Conservation (phyloP, 1,284 basidiomycete genomes). For the Sporisorium reilianum region DNA sequence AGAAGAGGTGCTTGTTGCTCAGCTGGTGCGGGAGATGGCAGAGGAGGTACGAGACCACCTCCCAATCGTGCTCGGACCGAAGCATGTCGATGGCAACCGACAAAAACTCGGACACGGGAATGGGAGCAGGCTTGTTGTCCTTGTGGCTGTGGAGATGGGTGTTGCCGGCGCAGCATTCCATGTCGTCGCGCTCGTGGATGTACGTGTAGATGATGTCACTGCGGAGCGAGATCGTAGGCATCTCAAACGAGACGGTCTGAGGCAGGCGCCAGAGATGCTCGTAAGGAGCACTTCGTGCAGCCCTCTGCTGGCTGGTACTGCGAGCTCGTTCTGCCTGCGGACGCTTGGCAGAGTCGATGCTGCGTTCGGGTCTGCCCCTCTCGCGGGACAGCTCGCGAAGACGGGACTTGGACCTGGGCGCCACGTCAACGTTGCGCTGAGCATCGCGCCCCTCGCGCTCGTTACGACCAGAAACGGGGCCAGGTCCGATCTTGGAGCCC, state of each 20-base stretch:
- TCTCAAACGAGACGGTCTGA: constrained; percentile 78
- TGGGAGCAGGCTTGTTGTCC: constrained; percentile 57
- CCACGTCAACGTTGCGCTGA: constrained; percentile 37
- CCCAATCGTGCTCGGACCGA: constrained; percentile 86
- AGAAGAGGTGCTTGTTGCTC: constrained; percentile 95
- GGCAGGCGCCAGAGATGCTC: constrained; percentile 81
- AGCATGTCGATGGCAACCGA: constrained; percentile 78
- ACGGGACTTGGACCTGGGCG: constrained; percentile 36
- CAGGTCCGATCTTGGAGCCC: constrained; percentile 18
- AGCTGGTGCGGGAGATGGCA: constrained; percentile 92
- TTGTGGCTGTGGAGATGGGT: constrained; percentile 56
- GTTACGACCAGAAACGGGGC: not conserved
- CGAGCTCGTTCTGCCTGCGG: constrained; percentile 69
- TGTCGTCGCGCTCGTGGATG: constrained; percentile 69
- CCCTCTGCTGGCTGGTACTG: constrained; percentile 71
- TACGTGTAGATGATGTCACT: constrained; percentile 72
- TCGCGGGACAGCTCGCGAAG: constrained; percentile 46
- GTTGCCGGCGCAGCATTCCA: constrained; percentile 70
- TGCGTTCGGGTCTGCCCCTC: constrained; percentile 40
- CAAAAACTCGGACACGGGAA: constrained; percentile 86
- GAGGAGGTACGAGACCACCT: constrained; percentile 90
- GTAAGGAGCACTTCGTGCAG: constrained; percentile 18
- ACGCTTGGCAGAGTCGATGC: constrained; percentile 30
- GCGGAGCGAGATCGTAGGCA: constrained; percentile 71
- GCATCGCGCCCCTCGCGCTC: constrained; percentile 46